A percentile compares a stretch with the other conserved stretches of the same genome.
Conservation (phyloP, 305 asterid species). For the Fraxinus latifolia region DNA sequence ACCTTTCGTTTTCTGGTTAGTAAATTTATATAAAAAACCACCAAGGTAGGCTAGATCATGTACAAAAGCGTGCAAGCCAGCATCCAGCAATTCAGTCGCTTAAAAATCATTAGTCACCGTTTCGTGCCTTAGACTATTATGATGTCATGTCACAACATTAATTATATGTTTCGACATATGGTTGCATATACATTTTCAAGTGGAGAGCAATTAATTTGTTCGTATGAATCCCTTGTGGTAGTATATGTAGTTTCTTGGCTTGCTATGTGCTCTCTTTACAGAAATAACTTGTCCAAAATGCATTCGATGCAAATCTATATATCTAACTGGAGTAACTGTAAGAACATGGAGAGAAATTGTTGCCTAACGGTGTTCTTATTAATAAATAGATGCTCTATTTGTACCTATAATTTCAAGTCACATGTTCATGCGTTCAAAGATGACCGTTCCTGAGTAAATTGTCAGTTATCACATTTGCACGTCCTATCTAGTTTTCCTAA, state of each 20-base stretch:
- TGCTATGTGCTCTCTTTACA: neutral
- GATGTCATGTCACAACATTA: neutral
- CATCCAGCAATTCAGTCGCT: slow-evolving; percentile 1
- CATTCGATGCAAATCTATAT: neutral
- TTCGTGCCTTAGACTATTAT: slow-evolving; percentile 7
- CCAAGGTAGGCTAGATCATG: slow-evolving; percentile 11
- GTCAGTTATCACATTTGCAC: neutral
- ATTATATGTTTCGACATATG: neutral
- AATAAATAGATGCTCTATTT: neutral
- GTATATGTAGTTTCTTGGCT: neutral
- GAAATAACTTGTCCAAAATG: neutral
- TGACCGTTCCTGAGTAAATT: slow-evolving; percentile 6
- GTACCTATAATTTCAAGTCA: slow-evolving; percentile 15
- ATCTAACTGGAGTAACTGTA: neutral
- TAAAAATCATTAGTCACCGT: neutral
- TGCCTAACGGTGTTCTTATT: neutral
- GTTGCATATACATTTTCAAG: neutral
- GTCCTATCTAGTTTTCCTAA: slow-evolving; percentile 18
- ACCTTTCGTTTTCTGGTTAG: slow-evolving; percentile 4
- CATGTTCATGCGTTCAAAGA: slow-evolving; percentile 16
- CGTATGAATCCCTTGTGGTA: neutral
- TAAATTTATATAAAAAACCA: slow-evolving; percentile 1
- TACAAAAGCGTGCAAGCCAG: neutral
- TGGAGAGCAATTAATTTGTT: neutral
- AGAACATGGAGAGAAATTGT: neutral